phyloP scores from a whole-genome alignment of 1,139 yeast species.

The Suhomyces choctaworum region DNA sequence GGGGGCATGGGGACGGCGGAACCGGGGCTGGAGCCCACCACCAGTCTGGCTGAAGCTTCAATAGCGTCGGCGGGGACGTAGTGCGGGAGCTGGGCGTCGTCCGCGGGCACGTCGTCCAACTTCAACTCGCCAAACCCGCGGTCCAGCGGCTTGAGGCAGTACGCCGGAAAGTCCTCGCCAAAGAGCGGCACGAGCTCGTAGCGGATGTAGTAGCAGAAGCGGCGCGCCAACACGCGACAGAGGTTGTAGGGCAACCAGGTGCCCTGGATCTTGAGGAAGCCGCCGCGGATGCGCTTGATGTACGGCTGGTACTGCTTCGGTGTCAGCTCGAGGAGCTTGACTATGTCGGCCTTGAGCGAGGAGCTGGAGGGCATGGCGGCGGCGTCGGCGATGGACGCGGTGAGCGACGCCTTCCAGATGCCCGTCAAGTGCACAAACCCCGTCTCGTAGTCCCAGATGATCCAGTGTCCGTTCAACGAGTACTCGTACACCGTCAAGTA shows the following conservation, averaged over 20 bases:
- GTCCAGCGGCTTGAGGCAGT: constrained; percentile 66
- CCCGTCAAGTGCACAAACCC: constrained; percentile 93
- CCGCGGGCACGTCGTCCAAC: constrained; percentile 29
- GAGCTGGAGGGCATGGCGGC: constrained; percentile 11
- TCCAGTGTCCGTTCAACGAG: constrained; percentile 61
- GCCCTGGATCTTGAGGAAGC: constrained; percentile 90
- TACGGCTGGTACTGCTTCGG: constrained; percentile 65
- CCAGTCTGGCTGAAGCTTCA: not conserved
- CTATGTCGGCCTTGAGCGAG: constrained; percentile 73
- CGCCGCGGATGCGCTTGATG: constrained; percentile 83
- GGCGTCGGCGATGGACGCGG: constrained; percentile 14
- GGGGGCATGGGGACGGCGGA: not conserved
- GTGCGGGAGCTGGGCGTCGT: constrained; percentile 8
- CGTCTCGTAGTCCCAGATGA: constrained; percentile 86
- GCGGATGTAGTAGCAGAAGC: constrained; percentile 78
- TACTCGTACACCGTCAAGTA: constrained; percentile 75
- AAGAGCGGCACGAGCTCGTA: constrained; percentile 77
- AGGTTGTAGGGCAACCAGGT: constrained; percentile 84
- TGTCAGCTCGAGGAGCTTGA: constrained; percentile 68
- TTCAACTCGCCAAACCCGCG: constrained; percentile 68
- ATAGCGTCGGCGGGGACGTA: constrained; percentile 8
- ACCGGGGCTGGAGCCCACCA: not conserved
- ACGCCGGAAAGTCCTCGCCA: constrained; percentile 69
- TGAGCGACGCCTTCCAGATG: constrained; percentile 76
- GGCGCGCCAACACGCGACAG: constrained; percentile 66